These are phyloP conservation scores for Boletellus sp. DNA, from an alignment of 768 basidiomycete species.

Conservation along the genomic window DNA sequence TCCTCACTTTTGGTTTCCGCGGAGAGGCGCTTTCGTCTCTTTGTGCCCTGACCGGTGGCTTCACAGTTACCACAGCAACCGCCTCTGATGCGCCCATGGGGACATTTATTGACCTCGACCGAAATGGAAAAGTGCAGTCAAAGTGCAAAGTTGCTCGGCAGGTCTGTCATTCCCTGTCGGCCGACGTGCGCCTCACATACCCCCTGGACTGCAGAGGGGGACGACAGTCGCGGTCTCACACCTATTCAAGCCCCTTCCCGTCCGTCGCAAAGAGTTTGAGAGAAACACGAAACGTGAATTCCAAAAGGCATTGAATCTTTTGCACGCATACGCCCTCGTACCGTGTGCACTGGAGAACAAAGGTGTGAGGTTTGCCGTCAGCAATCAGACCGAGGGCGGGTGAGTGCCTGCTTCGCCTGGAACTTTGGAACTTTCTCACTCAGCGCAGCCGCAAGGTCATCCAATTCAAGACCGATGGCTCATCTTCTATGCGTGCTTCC, in stretches of 20 bases:
- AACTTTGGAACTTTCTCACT: slow-evolving; percentile 1
- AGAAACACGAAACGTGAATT: slow-evolving; percentile 88
- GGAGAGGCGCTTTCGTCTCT: slow-evolving; percentile 95
- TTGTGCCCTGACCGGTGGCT: slow-evolving; percentile 68
- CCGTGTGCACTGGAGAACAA: slow-evolving; percentile 57
- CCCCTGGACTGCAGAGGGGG: slow-evolving; percentile 60
- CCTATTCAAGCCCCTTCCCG: slow-evolving; percentile 80
- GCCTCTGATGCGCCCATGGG: slow-evolving; percentile 68
- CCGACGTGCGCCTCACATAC: neutral
- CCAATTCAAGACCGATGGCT: slow-evolving; percentile 72
- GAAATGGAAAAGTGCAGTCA: slow-evolving; percentile 55
- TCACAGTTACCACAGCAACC: slow-evolving; percentile 5
- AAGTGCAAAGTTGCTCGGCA: slow-evolving; percentile 69
- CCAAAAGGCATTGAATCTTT: slow-evolving; percentile 72
- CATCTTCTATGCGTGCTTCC: slow-evolving; percentile 55
- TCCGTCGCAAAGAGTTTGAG: slow-evolving; percentile 88
- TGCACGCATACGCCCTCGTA: slow-evolving; percentile 87
- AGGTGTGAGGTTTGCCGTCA: slow-evolving; percentile 72
- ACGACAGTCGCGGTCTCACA: slow-evolving; percentile 74
- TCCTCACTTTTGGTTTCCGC: slow-evolving; percentile 88
- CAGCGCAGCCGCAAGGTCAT: slow-evolving; percentile 52
- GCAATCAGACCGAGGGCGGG: slow-evolving; percentile 69
- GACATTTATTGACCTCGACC: slow-evolving; percentile 68
- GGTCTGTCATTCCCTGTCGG: slow-evolving; percentile 39
- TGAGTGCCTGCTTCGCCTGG: slow-evolving; percentile 33